A percentile compares a stretch with the other conserved stretches of the same genome.
These are phyloP conservation scores for Nicotiana undulata DNA, from an alignment of 257 asterid genomes.

Conservation along the genomic window DNA sequence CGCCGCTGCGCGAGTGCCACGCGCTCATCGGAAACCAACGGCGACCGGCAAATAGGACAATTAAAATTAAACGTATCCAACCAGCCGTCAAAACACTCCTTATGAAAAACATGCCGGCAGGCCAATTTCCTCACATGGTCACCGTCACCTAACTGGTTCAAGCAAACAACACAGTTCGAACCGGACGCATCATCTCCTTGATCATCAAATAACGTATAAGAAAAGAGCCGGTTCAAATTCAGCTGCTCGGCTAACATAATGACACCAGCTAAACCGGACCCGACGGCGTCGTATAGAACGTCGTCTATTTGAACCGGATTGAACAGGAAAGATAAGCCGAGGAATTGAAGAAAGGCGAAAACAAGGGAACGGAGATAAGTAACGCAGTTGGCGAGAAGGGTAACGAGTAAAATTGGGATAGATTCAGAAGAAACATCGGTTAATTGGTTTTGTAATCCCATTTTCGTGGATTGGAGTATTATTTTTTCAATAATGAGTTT, in stretches of 20 bases:
- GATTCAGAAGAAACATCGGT: slow-evolving; percentile 70
- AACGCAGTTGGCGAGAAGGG: slow-evolving; percentile 43
- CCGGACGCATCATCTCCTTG: slow-evolving; percentile 11
- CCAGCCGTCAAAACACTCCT: slow-evolving; percentile 78
- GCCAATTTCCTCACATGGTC: slow-evolving; percentile 52
- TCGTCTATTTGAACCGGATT: slow-evolving; percentile 15
- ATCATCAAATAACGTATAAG: slow-evolving; percentile 11
- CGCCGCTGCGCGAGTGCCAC: slow-evolving; percentile 33
- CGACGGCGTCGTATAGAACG: slow-evolving; percentile 39
- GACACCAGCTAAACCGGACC: slow-evolving; percentile 51
- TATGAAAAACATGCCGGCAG: slow-evolving; percentile 79
- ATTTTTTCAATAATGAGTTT: neutral
- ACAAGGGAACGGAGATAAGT: slow-evolving; percentile 40
- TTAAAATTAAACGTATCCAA: slow-evolving; percentile 61
- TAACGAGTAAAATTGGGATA: slow-evolving; percentile 32
- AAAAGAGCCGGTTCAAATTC: slow-evolving; percentile 41
- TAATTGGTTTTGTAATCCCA: slow-evolving; percentile 65
- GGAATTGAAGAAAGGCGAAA: slow-evolving; percentile 17
- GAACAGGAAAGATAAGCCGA: slow-evolving; percentile 26
- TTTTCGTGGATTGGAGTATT: neutral
- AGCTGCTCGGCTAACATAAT: slow-evolving; percentile 59
- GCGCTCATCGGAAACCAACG: slow-evolving; percentile 40
- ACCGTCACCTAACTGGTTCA: slow-evolving; percentile 51
- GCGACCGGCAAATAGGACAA: slow-evolving; percentile 70
- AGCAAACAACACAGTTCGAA: slow-evolving; percentile 59